Evolutionary conservation across 176 grass and related monocot species (phyloP).

Genomic region (Eleusine indica): DNA sequence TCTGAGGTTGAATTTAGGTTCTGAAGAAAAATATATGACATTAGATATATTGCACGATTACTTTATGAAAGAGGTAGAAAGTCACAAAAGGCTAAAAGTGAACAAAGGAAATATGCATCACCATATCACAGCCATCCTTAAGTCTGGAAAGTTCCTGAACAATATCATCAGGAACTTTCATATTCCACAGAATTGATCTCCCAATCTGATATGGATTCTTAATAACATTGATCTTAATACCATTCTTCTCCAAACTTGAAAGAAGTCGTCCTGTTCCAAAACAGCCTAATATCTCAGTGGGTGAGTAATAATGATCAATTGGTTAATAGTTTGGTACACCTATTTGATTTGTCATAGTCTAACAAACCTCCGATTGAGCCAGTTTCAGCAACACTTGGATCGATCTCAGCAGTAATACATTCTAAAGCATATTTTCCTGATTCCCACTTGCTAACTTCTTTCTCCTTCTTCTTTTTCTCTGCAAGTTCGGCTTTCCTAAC

Average conservation of each 20-base stretch:
- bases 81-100: background rate
- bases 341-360: background rate
- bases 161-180: conserved; percentile 64
- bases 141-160: conserved; percentile 35
- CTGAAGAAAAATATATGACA: conserved; percentile 45
- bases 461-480: conserved; percentile 58
- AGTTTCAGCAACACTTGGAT: conserved; percentile 62
- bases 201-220: conserved; percentile 47
- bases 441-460: conserved; percentile 73
- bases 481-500: conserved; percentile 64
- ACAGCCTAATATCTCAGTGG: background rate
- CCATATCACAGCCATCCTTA: background rate
- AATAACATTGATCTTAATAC: conserved; percentile 42
- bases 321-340: background rate
- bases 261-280: conserved; percentile 63
- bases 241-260: conserved; percentile 58
- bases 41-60: background rate
- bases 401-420: conserved; percentile 68
- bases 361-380: conserved; percentile 71
- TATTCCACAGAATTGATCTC: conserved; percentile 79
- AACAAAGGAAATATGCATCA: conserved; percentile 9
- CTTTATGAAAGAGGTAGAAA: background rate
- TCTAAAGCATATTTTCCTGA: conserved; percentile 73
- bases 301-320: background rate
- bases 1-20: conserved; percentile 35